Evolutionary conservation across 768 basidiomycete species (phyloP).

Genomic region (Lactarius indigo): DNA sequence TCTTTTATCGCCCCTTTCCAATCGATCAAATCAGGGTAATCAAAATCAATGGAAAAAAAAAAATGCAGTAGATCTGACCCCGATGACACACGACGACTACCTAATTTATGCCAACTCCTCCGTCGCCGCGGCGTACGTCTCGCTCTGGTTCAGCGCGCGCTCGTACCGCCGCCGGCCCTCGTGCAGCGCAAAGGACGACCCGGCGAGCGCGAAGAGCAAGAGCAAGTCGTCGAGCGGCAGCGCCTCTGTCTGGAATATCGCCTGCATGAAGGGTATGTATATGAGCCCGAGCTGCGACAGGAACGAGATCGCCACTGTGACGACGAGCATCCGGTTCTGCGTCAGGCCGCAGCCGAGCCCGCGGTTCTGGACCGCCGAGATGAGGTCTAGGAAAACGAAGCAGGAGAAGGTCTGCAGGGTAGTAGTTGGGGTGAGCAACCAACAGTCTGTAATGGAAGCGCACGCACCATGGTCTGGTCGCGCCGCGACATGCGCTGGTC

Average conservation of each 20-base stretch:
- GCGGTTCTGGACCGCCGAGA: constrained; percentile 92
- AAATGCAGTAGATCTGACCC: not conserved
- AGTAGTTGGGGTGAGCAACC: too few species aligned
- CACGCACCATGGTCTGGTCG: constrained; percentile 86
- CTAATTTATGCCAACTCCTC: constrained; percentile 50
- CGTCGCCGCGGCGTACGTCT: constrained; percentile 47
- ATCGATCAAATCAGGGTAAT: too few species aligned
- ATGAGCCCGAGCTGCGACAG: constrained; percentile 80
- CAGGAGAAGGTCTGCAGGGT: constrained; percentile 86
- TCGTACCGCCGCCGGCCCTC: constrained; percentile 80
- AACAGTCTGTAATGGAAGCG: not conserved
- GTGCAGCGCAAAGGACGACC: constrained; percentile 63
- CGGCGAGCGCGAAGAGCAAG: constrained; percentile 66
- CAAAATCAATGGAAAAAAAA: not conserved
- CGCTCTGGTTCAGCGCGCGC: constrained; percentile 52
- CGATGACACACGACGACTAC: not conserved
- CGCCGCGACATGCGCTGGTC: constrained; percentile 69
- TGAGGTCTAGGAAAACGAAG: constrained; percentile 96
- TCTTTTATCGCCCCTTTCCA: too few species aligned
- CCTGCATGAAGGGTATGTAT: constrained; percentile 89
- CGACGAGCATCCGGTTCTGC: constrained; percentile 86
- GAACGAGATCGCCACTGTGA: constrained; percentile 85
- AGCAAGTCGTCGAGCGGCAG: constrained; percentile 63
- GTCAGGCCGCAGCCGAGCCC: constrained; percentile 80
- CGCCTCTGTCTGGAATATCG: constrained; percentile 90